A percentile compares a stretch with the other conserved stretches of the same genome.
Evolutionary conservation across 2,329 filamentous ascomycete species (phyloP).

Genomic region (Fusarium sp.): DNA sequence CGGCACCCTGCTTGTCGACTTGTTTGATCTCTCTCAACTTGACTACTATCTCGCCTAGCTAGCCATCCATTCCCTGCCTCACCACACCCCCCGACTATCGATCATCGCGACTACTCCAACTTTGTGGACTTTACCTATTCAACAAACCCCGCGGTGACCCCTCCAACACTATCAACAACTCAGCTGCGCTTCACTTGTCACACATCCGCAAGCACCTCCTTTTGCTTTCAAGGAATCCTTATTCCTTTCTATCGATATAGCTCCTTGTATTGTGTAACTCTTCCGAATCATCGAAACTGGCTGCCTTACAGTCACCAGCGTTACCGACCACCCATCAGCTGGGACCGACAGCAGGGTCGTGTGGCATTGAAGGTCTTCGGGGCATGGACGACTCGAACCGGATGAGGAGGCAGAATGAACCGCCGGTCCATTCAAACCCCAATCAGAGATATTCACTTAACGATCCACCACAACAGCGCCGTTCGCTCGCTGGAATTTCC

Average conservation of each 20-base stretch:
- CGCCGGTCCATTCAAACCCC: constrained; percentile 71
- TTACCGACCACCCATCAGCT: constrained; percentile 71
- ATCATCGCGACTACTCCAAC: constrained; percentile 42
- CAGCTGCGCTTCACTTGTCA: constrained; percentile 11
- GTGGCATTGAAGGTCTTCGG: constrained; percentile 62
- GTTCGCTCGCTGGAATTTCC: constrained; percentile 46
- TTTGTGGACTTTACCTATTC: constrained; percentile 35
- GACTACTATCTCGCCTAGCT: constrained; percentile 40
- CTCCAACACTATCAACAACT: constrained; percentile 34
- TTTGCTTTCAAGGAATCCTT: neutral
- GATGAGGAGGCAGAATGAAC: constrained; percentile 80
- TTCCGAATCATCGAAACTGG: constrained; percentile 38
- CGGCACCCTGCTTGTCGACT: constrained; percentile 43
- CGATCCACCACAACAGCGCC: constrained; percentile 60
- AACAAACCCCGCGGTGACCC: constrained; percentile 44
- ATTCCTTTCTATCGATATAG: constrained; percentile 11
- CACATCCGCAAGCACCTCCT: constrained; percentile 1
- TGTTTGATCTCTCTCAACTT: constrained; percentile 40
- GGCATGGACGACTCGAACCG: constrained; percentile 85
- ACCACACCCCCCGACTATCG: constrained; percentile 39
- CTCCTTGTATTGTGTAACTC: constrained; percentile 14
- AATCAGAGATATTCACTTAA: constrained; percentile 64
- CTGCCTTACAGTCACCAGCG: constrained; percentile 38
- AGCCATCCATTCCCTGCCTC: constrained; percentile 44
- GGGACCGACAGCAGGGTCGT: constrained; percentile 67